These are phyloP conservation scores for Oldenlandia corymbosa DNA, from an alignment of 257 asterid genomes.

Conservation along the genomic window DNA sequence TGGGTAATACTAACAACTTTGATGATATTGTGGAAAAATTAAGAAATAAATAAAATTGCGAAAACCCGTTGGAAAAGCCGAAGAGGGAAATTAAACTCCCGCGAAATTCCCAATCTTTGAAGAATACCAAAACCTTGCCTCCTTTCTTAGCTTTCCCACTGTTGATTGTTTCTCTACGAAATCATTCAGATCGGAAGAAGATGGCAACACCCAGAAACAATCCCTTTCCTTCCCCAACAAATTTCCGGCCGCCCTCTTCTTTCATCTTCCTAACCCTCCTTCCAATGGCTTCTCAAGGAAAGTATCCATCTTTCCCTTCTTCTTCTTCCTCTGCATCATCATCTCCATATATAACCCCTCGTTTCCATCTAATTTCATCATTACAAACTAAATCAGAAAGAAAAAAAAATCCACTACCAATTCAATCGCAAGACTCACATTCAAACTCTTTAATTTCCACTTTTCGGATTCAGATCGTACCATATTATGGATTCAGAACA, in stretches of 20 bases:
- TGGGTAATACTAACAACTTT: too few species aligned
- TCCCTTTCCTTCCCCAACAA: conserved; percentile 47
- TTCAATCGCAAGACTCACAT: neutral
- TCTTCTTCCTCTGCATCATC: neutral
- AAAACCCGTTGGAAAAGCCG: conserved; percentile 19
- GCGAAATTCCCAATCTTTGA: conserved; percentile 50
- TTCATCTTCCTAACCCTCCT: conserved; percentile 30
- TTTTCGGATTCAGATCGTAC: neutral
- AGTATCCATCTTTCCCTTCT: conserved; percentile 30
- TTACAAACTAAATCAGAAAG: neutral
- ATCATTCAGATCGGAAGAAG: too few species aligned
- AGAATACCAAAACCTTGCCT: conserved; percentile 56
- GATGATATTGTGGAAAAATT: too few species aligned
- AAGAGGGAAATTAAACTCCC: too few species aligned
- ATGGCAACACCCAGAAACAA: conserved; percentile 19
- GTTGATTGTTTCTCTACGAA: too few species aligned
- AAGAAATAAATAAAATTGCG: too few species aligned
- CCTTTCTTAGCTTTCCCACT: neutral
- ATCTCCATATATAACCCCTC: conserved; percentile 19
- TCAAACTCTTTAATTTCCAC: neutral
- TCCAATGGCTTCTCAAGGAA: conserved; percentile 47
- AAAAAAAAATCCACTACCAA: neutral
- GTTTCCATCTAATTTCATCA: conserved; percentile 18
- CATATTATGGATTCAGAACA: conserved; percentile 47
- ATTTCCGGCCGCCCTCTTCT: conserved; percentile 30